Base-by-base conservation (phyloP, 345 rosid genomes). In the Abelmoschus esculentus region DNA sequence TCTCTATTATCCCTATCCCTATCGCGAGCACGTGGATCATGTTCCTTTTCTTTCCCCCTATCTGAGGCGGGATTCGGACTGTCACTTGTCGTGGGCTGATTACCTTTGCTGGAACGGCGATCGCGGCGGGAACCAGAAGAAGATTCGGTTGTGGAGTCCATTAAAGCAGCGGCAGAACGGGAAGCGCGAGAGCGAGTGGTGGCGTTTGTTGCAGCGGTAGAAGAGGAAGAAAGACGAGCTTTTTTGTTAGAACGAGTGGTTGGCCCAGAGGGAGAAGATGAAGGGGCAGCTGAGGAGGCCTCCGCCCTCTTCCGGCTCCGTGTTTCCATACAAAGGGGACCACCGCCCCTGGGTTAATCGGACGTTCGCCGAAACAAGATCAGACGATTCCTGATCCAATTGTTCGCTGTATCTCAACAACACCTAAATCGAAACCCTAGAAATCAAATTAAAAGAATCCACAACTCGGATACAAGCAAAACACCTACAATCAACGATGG, bases 301-400 rank as follows among this genome's bases (percentile, higher is more conserved):
- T 96, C 98, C 97, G 97, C 99, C 96, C 99, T 91, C 92, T 96
- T 96, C 85, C 99, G 97, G 95, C 99, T 90, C 71, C 99, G 96
- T 87, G 98, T 96, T 96, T 96, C 99, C 99, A 92, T 96, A 96
- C 99, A 96, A 89, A 57, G 89, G 77, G 89, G 77, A 89, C 66
- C 75, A 76, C 73, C 78, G 78, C 82, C 78, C 84, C 80, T 80
- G 79, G 64, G 18, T 49, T 44, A 65, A 81, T 69, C 74, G 65
- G 78, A 72, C 32, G 77, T 76, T 47, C 68, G n/a, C 74, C 61
- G 12, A 63, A 44, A 68, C 82, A 79, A 66, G 78, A 85, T 83
- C 86, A 83, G 80, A 82, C 80, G 61, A 74, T 74, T 66, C 80
- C 79, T 80, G 92, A 90, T 84, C 87, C 77, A 67, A 75, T 58